Conservation (phyloP, 106 monocot genomes). For the Apostasia ramifera region DNA sequence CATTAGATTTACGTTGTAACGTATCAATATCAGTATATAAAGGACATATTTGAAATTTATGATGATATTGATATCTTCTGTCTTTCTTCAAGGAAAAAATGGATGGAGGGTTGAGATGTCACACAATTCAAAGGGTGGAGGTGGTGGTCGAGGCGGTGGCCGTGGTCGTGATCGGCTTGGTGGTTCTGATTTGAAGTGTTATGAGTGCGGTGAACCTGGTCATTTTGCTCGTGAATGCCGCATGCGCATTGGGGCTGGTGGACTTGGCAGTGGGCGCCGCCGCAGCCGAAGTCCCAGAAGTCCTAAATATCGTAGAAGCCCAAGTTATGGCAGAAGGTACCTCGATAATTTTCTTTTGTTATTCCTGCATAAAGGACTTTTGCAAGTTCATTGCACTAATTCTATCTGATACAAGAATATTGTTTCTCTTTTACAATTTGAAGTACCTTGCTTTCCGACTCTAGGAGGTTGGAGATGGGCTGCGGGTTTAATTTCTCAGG, state of each 20-base stretch:
- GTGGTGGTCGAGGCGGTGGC: constrained; percentile 16
- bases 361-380: background rate
- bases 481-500: too few relatives aligned
- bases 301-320: constrained; percentile 66
- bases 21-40: too few relatives aligned
- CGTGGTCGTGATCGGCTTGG: constrained; percentile 39
- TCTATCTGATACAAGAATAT: too few relatives aligned
- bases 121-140: constrained; percentile 55
- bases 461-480: too few relatives aligned
- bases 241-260: constrained; percentile 68
- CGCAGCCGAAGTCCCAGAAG: constrained; percentile 41
- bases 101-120: constrained; percentile 97
- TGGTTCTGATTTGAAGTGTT: constrained; percentile 84
- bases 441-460: too few relatives aligned
- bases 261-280: constrained; percentile 72
- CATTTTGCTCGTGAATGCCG: constrained; percentile 98
- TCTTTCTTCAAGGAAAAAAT: constrained; percentile 48
- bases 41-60: too few relatives aligned
- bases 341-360: background rate
- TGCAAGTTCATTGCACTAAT: background rate
- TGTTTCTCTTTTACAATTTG: too few relatives aligned
- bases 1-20: too few relatives aligned
- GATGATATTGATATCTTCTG: background rate
- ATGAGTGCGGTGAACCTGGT: constrained; percentile 95
- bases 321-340: constrained; percentile 67